Base-by-base conservation (phyloP, 1,284 basidiomycete genomes). In the Puccinia polysora region DNA sequence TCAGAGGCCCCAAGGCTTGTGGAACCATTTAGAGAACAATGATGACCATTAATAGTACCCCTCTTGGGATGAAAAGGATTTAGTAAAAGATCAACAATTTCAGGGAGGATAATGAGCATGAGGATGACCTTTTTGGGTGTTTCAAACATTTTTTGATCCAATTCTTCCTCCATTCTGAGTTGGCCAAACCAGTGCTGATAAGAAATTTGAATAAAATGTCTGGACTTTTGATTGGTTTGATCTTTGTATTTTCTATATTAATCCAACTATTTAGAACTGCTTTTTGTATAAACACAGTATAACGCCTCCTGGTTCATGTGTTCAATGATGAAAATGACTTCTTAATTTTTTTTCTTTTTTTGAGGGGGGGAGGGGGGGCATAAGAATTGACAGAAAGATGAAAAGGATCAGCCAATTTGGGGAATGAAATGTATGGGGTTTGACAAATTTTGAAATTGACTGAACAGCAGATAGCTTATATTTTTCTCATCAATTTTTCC, bases 291-390 rank as follows among this genome's bases (percentile, higher is more conserved):
- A 94, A 89, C 53, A 96, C 86, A 0, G 94, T 98, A 82, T 97
- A 98, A 80, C 97, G 94, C 0, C 95, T 6, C 94, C 94, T 0
- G 87, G 88, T 0, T 95, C 92, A 14, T 89, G 89, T 56, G 85
- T 83, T 1, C 95, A 94, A 77, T 98, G 94, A 80, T 98, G 95
- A 80, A 97, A 97, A 7, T 97, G 83, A 23, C 89, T 92, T 89
- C 76, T 15, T 15, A 4, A 49, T 49, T 49, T 15, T n/a, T n/a
- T n/a, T n/a, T n/a, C n/a, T n/a, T n/a, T n/a, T n/a, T n/a, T n/a
- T n/a, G n/a, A n/a, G n/a, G n/a, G n/a, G n/a, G n/a, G n/a, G n/a
- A n/a, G 0, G 56, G 40, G 59, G 25, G 40, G 20, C 10, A 34
- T 43, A 5, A 34, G 53, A 14, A 52, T 73, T 28, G 15, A 53